Evolutionary conservation across 2,329 filamentous ascomycete genomes (phyloP).

Genomic region (Geoglossum cookeanum): DNA sequence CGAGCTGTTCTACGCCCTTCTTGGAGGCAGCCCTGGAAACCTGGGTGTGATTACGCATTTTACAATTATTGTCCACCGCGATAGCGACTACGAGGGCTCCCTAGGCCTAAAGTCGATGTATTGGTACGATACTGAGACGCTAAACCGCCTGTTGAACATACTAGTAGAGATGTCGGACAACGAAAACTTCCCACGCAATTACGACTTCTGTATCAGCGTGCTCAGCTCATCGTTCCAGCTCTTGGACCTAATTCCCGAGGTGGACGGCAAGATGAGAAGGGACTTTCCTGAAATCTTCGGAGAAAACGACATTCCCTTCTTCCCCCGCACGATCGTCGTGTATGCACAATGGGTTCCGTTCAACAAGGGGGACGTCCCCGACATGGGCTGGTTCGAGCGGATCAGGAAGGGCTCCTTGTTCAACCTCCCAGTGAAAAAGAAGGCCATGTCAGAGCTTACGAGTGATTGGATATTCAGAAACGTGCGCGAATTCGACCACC

Average conservation of each 20-base stretch:
- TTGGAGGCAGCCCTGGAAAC: slow-evolving; percentile 19
- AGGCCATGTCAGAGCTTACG: slow-evolving; percentile 28
- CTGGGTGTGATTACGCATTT: slow-evolving; percentile 18
- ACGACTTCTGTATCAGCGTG: slow-evolving; percentile 28
- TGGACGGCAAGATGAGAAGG: slow-evolving; percentile 21
- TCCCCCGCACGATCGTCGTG: slow-evolving; percentile 25
- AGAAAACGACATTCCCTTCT: slow-evolving; percentile 19
- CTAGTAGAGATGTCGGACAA: slow-evolving; percentile 28
- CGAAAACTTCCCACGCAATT: slow-evolving; percentile 25
- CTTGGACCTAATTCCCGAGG: slow-evolving; percentile 19
- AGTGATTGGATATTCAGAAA: slow-evolving; percentile 28
- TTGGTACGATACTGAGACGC: slow-evolving; percentile 21
- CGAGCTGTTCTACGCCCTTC: slow-evolving; percentile 17
- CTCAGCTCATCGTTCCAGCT: slow-evolving; percentile 24
- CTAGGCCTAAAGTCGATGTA: slow-evolving; percentile 25
- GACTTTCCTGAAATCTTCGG: slow-evolving; percentile 21
- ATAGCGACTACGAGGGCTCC: slow-evolving; percentile 23
- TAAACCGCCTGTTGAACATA: slow-evolving; percentile 22
- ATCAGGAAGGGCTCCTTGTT: slow-evolving; percentile 18
- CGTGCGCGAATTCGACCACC: slow-evolving; percentile 28
- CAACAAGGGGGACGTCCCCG: slow-evolving; percentile 16
- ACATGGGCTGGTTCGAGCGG: slow-evolving; percentile 22
- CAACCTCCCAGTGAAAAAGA: slow-evolving; percentile 15
- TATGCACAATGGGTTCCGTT: slow-evolving; percentile 32
- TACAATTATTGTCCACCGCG: slow-evolving; percentile 21